Percentiles rank a stretch among this genome's conserved stretches.
These are phyloP conservation scores for Gremmenia infestans DNA, from an alignment of 2,329 filamentous ascomycete genomes.

Conservation along the genomic window DNA sequence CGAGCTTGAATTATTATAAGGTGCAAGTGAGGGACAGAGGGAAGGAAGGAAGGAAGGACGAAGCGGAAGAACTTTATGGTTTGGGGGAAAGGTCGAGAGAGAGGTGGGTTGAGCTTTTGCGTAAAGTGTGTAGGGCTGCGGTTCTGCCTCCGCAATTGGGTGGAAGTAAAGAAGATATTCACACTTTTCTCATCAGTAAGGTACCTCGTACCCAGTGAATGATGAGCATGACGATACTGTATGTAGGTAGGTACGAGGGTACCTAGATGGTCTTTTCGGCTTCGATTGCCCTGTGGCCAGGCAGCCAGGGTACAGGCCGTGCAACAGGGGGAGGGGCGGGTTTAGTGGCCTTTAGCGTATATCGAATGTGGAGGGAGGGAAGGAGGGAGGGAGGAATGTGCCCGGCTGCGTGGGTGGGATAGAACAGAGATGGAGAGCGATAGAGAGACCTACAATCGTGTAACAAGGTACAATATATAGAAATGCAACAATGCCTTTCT, in stretches of 20 bases:
- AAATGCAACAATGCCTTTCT: background rate
- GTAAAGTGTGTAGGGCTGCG: background rate
- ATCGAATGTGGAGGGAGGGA: too few relatives aligned
- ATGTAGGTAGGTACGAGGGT: background rate
- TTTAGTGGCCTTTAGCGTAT: background rate
- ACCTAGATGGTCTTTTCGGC: background rate
- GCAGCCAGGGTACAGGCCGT: background rate
- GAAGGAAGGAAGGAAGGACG: background rate
- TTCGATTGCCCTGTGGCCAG: background rate
- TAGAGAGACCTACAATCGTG: background rate
- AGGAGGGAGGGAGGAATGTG: too few relatives aligned
- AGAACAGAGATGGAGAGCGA: too few relatives aligned
- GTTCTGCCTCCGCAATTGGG: background rate
- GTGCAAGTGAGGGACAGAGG: background rate
- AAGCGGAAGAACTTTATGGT: background rate
- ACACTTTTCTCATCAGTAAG: background rate
- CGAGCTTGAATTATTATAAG: background rate
- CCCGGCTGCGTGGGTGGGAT: too few relatives aligned
- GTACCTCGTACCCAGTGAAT: too few relatives aligned
- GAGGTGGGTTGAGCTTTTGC: background rate
- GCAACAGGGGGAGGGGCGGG: background rate
- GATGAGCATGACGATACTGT: background rate
- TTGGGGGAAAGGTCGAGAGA: too few relatives aligned
- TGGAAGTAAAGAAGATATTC: too few relatives aligned
- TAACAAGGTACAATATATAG: background rate